Conservation (phyloP, 768 basidiomycete genomes). For the Boletus coccyginus region DNA sequence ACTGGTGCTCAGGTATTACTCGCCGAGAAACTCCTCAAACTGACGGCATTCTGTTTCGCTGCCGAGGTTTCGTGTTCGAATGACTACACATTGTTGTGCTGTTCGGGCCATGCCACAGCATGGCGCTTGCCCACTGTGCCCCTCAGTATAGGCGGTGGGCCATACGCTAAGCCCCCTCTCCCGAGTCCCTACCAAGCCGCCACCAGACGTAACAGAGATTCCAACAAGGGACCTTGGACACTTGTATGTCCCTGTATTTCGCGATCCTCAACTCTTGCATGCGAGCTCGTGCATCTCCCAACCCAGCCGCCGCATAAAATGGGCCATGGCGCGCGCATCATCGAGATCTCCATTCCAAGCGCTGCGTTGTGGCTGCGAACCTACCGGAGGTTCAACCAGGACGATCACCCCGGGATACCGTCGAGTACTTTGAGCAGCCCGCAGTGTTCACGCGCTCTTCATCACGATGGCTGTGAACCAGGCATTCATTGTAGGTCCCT, state of each 20-base stretch:
- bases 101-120: background rate
- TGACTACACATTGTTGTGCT: background rate
- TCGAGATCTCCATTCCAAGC: background rate
- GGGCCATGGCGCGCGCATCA: background rate
- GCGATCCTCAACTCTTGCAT: background rate
- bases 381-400: background rate
- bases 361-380: background rate
- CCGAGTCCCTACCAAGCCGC: background rate
- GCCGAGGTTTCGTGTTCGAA: background rate
- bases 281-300: background rate
- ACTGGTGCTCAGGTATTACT: background rate
- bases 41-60: slow-evolving; percentile 14
- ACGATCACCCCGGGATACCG: background rate
- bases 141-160: background rate
- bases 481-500: background rate
- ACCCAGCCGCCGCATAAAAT: background rate
- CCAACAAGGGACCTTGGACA: background rate
- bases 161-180: background rate
- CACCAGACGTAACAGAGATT: background rate
- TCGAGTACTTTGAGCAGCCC: background rate
- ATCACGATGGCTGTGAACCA: background rate
- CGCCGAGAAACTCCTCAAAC: background rate
- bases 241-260: background rate
- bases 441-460: background rate
- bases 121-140: background rate